These are phyloP conservation scores for Polygonum aviculare DNA, from an alignment of 148 eudicot genomes.

Conservation along the genomic window DNA sequence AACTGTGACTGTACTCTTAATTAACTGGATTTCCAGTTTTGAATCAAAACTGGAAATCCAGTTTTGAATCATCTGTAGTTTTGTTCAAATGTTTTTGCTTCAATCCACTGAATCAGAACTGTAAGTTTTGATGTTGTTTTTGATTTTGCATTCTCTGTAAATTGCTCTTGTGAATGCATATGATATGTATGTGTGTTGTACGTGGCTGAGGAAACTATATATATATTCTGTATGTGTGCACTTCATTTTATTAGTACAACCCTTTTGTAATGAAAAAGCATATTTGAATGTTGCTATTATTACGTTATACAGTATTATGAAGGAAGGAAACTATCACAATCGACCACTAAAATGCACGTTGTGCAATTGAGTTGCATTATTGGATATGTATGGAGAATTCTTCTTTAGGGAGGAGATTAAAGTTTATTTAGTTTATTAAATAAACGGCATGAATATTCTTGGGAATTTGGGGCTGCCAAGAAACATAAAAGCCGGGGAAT, in stretches of 20 bases:
- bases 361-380: too few relatives aligned
- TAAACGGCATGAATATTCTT: too few relatives aligned
- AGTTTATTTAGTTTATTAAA: too few relatives aligned
- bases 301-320: too few relatives aligned
- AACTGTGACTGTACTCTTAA: not conserved
- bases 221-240: not conserved
- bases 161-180: not conserved
- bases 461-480: not conserved
- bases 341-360: too few relatives aligned
- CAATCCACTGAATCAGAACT: not conserved
- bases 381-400: too few relatives aligned
- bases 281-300: too few relatives aligned
- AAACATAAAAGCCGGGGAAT: not conserved
- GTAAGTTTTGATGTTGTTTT: not conserved
- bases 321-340: too few relatives aligned
- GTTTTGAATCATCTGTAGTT: not conserved
- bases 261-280: too few relatives aligned
- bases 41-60: not conserved
- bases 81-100: not conserved
- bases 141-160: not conserved
- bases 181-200: not conserved
- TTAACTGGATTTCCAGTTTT: not conserved
- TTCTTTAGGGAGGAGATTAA: too few relatives aligned
- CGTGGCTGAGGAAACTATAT: not conserved
- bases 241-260: not conserved